These are phyloP conservation scores for Backusella liffmaniae DNA, from an alignment of 192 early-diverging fungal genomes.

Conservation along the genomic window DNA sequence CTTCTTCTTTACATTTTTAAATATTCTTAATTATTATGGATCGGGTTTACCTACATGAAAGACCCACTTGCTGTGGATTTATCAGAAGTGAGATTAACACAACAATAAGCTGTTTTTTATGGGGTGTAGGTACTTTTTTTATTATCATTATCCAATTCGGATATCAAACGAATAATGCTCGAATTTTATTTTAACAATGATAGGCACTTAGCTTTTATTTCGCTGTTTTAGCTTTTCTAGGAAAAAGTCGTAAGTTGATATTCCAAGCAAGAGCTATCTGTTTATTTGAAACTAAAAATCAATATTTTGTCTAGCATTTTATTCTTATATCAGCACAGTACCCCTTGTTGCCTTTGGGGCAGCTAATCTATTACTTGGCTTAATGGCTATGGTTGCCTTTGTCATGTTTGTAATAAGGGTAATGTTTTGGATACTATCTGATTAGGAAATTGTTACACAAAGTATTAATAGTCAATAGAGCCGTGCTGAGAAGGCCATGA, in stretches of 20 bases:
- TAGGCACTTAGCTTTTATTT: slow-evolving; percentile 23
- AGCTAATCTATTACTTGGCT: slow-evolving; percentile 4
- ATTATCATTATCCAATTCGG: not conserved
- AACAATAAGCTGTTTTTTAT: not conserved
- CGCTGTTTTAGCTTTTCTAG: slow-evolving; percentile 9
- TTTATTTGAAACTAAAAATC: not conserved
- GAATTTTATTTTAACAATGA: not conserved
- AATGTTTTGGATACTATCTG: slow-evolving; percentile 1
- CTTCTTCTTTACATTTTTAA: not conserved
- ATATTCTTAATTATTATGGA: not conserved
- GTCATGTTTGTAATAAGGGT: not conserved
- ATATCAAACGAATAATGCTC: not conserved
- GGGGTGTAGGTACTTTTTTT: not conserved
- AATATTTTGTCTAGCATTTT: slow-evolving; percentile 13
- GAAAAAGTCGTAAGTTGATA: slow-evolving; percentile 11
- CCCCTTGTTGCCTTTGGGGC: slow-evolving; percentile 9
- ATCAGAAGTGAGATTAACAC: not conserved
- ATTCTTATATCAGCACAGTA: not conserved
- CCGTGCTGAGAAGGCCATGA: not conserved
- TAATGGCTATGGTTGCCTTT: not conserved
- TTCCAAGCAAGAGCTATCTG: not conserved
- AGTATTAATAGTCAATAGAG: not conserved
- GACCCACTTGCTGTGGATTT: not conserved
- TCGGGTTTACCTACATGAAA: not conserved
- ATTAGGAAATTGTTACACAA: slow-evolving; percentile 7